Percentiles rank a stretch among this genome's conserved stretches.
Conservation (phyloP, 2,329 filamentous ascomycete genomes). For the Taxawa tesnikishii region DNA sequence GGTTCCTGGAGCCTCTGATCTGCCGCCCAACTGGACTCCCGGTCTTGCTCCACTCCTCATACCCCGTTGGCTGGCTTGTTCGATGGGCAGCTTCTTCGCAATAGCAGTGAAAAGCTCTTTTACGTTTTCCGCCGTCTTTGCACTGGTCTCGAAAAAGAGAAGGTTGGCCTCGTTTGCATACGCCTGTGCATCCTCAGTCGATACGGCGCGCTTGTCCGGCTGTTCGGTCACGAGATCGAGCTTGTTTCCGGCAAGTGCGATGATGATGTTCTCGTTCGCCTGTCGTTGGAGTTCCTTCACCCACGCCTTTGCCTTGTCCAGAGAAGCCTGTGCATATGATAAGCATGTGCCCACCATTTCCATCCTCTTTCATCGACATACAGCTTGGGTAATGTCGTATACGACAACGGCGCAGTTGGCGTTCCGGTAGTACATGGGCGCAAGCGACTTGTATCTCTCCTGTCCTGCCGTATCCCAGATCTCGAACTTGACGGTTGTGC, state of each 20-base stretch:
- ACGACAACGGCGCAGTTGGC: slow-evolving; percentile 98
- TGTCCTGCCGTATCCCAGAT: slow-evolving; percentile 99
- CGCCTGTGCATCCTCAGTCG: slow-evolving; percentile 80
- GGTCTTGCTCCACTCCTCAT: slow-evolving; percentile 50
- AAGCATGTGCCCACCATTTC: slow-evolving; percentile 1
- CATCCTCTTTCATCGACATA: no score
- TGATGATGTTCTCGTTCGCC: slow-evolving; percentile 99
- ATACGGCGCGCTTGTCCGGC: slow-evolving; percentile 88
- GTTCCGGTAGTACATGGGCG: slow-evolving; percentile 99
- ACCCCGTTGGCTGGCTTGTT: slow-evolving; percentile 88
- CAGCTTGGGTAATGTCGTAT: slow-evolving; percentile 98
- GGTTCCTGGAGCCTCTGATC: slow-evolving; percentile 47
- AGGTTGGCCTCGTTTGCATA: slow-evolving; percentile 90
- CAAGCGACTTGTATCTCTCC: slow-evolving; percentile 96
- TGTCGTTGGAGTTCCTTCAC: slow-evolving; percentile 97
- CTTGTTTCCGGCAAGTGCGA: slow-evolving; percentile 95
- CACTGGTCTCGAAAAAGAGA: slow-evolving; percentile 96
- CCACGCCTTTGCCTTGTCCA: slow-evolving; percentile 99
- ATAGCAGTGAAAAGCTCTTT: slow-evolving; percentile 93
- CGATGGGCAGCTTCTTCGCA: slow-evolving; percentile 91
- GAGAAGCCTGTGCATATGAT: slow-evolving; percentile 54
- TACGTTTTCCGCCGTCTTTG: slow-evolving; percentile 95
- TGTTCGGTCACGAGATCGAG: slow-evolving; percentile 88
- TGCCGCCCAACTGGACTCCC: slow-evolving; percentile 55
- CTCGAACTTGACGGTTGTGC: slow-evolving; percentile 98